Evolutionary conservation across 2,329 filamentous ascomycete genomes (phyloP).

Genomic region (Colletotrichum aenigma): DNA sequence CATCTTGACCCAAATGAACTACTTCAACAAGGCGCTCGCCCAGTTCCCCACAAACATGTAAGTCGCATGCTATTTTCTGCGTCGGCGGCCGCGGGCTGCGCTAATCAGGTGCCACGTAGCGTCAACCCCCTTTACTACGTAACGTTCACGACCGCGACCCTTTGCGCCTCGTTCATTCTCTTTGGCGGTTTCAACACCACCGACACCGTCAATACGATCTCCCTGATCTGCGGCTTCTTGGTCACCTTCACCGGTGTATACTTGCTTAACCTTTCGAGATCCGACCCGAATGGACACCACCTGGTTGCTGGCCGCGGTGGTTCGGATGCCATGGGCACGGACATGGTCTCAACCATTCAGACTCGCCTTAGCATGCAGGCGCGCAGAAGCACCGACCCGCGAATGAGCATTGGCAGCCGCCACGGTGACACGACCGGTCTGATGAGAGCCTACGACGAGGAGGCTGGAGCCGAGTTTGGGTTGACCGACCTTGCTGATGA

Average conservation of each 20-base stretch:
- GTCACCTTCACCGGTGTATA: conserved; percentile 96
- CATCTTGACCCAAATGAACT: conserved; percentile 99
- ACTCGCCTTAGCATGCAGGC: conserved; percentile 94
- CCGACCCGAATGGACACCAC: conserved; percentile 81
- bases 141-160: conserved; percentile 92
- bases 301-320: conserved; percentile 65
- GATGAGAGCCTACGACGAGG: conserved; percentile 89
- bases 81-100: background rate
- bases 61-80: conserved; percentile 38
- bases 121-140: conserved; percentile 98
- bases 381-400: conserved; percentile 72
- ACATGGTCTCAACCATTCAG: conserved; percentile 86
- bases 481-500: conserved; percentile 82
- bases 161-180: conserved; percentile 93
- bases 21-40: conserved; percentile 98
- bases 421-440: conserved; percentile 78
- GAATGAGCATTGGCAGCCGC: conserved; percentile 68
- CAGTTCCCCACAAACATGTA: conserved; percentile 98
- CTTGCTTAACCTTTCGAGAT: conserved; percentile 91
- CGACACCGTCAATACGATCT: conserved; percentile 89
- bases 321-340: conserved; percentile 84
- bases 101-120: conserved; percentile 46
- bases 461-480: conserved; percentile 75
- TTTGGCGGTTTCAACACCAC: conserved; percentile 97
- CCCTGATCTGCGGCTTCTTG: conserved; percentile 89